A percentile compares a stretch with the other conserved stretches of the same genome.
These are phyloP conservation scores for Hordeum pubiflorum DNA, from an alignment of 202 grass and related monocot species.

Conservation along the genomic window DNA sequence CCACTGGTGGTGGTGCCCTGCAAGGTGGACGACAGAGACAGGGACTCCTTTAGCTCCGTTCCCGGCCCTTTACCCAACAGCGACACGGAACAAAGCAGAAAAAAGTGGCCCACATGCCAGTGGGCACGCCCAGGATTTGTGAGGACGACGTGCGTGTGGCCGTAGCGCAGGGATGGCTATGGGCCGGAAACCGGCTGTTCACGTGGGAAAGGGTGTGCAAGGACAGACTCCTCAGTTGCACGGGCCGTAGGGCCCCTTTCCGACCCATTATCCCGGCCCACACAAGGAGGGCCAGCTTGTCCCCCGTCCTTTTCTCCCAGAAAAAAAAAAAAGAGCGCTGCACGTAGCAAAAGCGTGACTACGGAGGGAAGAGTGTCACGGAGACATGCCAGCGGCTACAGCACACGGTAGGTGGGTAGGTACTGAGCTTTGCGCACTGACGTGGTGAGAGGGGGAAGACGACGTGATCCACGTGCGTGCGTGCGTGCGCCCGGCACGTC, in stretches of 20 bases:
- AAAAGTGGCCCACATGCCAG: constrained; percentile 4
- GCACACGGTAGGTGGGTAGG: background rate
- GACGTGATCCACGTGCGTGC: background rate
- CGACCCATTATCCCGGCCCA: background rate
- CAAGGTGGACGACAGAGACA: constrained; percentile 8
- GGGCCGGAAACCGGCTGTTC: constrained; percentile 19
- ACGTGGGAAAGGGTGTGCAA: constrained; percentile 17
- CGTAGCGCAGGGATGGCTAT: background rate
- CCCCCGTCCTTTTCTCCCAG: no score
- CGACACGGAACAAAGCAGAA: background rate
- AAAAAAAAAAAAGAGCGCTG: no score
- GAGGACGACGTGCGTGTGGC: background rate
- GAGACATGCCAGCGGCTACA: background rate
- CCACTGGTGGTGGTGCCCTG: constrained; percentile 35
- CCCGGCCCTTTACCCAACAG: background rate
- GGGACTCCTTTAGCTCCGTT: constrained; percentile 12
- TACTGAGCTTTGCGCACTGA: background rate
- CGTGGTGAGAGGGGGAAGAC: background rate
- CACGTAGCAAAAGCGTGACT: background rate
- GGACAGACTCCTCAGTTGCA: background rate
- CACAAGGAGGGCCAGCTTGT: background rate
- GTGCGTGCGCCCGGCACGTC: background rate
- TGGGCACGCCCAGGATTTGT: accelerated
- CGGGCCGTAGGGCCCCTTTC: constrained; percentile 8
- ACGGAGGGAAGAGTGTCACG: background rate